phyloP scores from a whole-genome alignment of 257 asterid species.

The Mentha longifolia region DNA sequence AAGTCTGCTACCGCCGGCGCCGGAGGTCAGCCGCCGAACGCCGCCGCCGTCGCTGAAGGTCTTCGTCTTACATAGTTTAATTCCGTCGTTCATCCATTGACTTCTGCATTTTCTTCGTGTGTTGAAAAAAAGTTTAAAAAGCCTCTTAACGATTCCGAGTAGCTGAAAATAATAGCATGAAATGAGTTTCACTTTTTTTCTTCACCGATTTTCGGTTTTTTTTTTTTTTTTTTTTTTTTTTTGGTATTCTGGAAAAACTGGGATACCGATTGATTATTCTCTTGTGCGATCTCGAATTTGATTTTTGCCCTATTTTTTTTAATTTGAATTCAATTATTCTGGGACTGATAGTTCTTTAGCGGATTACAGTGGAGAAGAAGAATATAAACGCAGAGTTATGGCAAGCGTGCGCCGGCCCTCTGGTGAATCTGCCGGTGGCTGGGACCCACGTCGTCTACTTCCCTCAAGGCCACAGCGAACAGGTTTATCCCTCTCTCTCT shows the following conservation, averaged over 20 bases:
- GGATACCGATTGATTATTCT: not conserved
- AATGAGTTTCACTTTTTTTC: not conserved
- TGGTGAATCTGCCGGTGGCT: constrained; percentile 84
- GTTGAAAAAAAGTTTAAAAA: too few relatives aligned
- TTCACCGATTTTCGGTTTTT: not conserved
- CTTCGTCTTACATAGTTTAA: not conserved
- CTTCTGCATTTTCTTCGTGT: constrained; percentile 22
- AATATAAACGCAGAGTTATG: constrained; percentile 78
- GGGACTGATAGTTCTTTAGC: not conserved
- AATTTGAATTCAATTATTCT: too few relatives aligned
- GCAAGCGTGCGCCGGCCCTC: constrained; percentile 98
- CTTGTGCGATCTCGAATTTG: not conserved
- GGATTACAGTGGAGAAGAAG: constrained; percentile 69
- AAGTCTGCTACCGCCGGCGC: constrained; percentile 57
- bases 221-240: not conserved
- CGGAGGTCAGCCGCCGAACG: constrained; percentile 55
- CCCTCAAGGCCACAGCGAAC: constrained; percentile 95
- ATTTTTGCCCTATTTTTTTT: not conserved
- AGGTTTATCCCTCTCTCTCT: constrained; percentile 46
- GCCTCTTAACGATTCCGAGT: too few relatives aligned
- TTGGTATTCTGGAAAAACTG: too few relatives aligned
- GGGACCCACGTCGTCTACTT: constrained; percentile 98
- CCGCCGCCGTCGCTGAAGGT: constrained; percentile 65
- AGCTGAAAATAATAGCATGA: too few relatives aligned
- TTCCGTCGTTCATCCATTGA: not conserved